Evolutionary conservation across 1,139 yeast genomes (phyloP), one percentile per base, ranked within the genome.

Genomic region (Candida glucosophila): DNA sequence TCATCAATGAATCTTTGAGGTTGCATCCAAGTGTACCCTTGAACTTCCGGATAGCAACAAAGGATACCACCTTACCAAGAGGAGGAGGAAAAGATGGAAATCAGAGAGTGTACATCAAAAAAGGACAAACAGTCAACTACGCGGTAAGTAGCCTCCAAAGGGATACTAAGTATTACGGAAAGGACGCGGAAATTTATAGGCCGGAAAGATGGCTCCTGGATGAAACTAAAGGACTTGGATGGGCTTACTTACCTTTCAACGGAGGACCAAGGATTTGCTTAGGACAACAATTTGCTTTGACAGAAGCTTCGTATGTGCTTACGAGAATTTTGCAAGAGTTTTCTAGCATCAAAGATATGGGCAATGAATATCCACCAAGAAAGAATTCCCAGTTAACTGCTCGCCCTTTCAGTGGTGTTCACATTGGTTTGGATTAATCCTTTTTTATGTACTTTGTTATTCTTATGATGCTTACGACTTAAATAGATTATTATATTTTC

Each of bases 231-330:
- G 55, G 47, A 41, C 49, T 61, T 25, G 67, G 67, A 12, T 71
- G 76, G 75, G 67, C 65, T 9, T 70, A 51, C 42, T 43, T 70
- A 15, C 76, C 76, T 5, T 70, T 69, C 51, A 71, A 71, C 37
- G 77, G 77, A 25, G 78, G 78, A 5, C 77, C 78, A 16, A 52
- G 78, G 30, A 70, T 71, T 29, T 72, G 78, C 39, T 50, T 71
- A 26, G 78, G 77, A 11, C 77, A 71, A 45, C 77, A 69, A 42
- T 68, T 66, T 46, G 77, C 76, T 1, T 56, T 71, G 31, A 68
- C 75, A 11, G 78, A 72, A 44, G 70, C 73, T 4, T 53, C 67
- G 3, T 70, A 67, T 34, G 58, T 63, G 6, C 37, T 63, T 20
- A 56, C 54, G 11, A 49, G 76, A 29, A 41, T 71, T 26, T 43